Evolutionary conservation across 495 filamentous ascomycete genomes (phyloP).

Genomic region (Aspergillus sclerotioniger): DNA sequence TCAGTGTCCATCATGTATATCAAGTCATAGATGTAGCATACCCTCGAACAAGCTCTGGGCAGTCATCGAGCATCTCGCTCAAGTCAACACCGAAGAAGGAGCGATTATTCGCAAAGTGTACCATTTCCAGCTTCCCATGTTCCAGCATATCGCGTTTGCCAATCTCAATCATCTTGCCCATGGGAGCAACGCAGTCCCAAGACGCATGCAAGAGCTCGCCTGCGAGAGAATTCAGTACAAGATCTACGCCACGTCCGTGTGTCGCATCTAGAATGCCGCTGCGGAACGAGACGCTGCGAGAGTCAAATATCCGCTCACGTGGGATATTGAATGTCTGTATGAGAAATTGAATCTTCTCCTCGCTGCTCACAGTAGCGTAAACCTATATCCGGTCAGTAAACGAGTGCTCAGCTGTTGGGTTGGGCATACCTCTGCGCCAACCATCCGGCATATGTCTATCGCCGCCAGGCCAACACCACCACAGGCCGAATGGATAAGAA

Average conservation of each 20-base stretch:
- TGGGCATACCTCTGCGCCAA: constrained; percentile 14
- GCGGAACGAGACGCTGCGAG: constrained; percentile 40
- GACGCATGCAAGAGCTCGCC: constrained; percentile 44
- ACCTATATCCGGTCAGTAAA: background rate
- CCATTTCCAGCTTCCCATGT: constrained; percentile 23
- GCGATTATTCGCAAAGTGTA: constrained; percentile 35
- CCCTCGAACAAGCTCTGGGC: background rate
- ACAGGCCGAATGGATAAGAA: constrained; percentile 27
- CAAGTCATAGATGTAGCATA: background rate
- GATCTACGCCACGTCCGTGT: constrained; percentile 42
- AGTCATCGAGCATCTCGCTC: background rate
- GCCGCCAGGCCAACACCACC: constrained; percentile 25
- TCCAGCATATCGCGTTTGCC: constrained; percentile 21
- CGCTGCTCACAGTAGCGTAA: constrained; percentile 45
- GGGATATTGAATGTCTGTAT: constrained; percentile 28
- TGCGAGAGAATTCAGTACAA: constrained; percentile 50
- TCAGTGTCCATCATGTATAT: no score
- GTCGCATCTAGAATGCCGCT: constrained; percentile 45
- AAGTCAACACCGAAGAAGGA: constrained; percentile 22
- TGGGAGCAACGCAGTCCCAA: constrained; percentile 52
- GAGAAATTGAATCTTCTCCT: constrained; percentile 36
- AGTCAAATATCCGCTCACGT: constrained; percentile 47
- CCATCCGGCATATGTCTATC: constrained; percentile 14
- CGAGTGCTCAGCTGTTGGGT: background rate
- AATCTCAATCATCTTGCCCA: constrained; percentile 54